A percentile compares a stretch with the other conserved stretches of the same genome.
Evolutionary conservation across 495 filamentous ascomycete species (phyloP).

Genomic region (Xylona heveae): DNA sequence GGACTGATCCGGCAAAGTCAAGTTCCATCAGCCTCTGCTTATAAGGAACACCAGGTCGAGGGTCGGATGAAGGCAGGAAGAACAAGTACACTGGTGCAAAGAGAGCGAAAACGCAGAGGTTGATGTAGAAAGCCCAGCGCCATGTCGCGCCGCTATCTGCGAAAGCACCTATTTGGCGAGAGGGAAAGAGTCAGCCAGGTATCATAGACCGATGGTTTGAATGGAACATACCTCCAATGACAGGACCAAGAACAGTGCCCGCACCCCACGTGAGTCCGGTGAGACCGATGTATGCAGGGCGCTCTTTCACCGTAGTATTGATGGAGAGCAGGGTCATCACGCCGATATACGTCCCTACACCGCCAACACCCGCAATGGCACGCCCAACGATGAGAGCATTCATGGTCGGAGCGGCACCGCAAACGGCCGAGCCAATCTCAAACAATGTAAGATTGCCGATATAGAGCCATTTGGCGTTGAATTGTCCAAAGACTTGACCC

Average conservation of each 20-base stretch:
- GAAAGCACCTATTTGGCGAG: no score
- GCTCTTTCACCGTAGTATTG: conserved; percentile 14
- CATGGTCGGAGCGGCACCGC: conserved; percentile 29
- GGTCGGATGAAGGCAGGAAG: conserved; percentile 26
- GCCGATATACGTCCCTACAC: conserved; percentile 20
- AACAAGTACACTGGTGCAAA: conserved; percentile 35
- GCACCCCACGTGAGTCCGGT: conserved; percentile 25
- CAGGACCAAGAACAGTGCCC: conserved; percentile 28
- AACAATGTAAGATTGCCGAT: conserved; percentile 28
- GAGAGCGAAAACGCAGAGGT: conserved; percentile 32
- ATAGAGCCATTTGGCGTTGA: conserved; percentile 32
- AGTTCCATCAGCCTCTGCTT: conserved; percentile 17
- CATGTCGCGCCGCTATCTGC: conserved; percentile 23
- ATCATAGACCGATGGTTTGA: no score
- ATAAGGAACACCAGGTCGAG: conserved; percentile 17
- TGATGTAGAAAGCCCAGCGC: conserved; percentile 59
- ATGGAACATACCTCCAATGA: conserved; percentile 45
- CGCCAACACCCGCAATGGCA: conserved; percentile 21
- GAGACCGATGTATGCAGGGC: conserved; percentile 16
- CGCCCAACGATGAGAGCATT: conserved; percentile 31
- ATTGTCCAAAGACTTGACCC: conserved; percentile 25
- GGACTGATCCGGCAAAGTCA: conserved; percentile 15
- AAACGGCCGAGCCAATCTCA: conserved; percentile 28
- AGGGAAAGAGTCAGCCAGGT: background rate
- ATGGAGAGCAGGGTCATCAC: conserved; percentile 15